Percentiles rank a stretch among this genome's conserved stretches.
These are phyloP conservation scores for Mangifera indica DNA, from an alignment of 345 rosid genomes.

Conservation along the genomic window DNA sequence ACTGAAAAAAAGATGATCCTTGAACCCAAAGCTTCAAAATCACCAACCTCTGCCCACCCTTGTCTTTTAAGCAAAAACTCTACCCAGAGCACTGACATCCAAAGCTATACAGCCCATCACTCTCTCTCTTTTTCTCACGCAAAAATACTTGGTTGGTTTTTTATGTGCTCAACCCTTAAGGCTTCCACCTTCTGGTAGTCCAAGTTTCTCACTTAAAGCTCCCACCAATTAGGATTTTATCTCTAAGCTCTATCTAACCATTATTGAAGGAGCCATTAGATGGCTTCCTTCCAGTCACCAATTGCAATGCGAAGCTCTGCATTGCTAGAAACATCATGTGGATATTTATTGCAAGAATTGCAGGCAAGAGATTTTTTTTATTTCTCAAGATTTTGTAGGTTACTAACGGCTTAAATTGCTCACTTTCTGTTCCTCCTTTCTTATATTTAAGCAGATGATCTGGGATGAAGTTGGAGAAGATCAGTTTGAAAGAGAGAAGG, in stretches of 20 bases:
- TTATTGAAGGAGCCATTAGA: slow-evolving; percentile 25
- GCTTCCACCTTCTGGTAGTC: slow-evolving; percentile 24
- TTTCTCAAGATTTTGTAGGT: slow-evolving; percentile 6
- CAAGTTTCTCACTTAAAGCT: slow-evolving; percentile 17
- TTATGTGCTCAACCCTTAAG: slow-evolving; percentile 28
- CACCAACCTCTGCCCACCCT: slow-evolving; percentile 68
- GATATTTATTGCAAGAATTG: slow-evolving; percentile 83
- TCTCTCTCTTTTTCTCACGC: slow-evolving; percentile 22
- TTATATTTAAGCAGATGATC: slow-evolving; percentile 60
- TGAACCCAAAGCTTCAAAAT: slow-evolving; percentile 66
- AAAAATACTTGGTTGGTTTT: slow-evolving; percentile 25
- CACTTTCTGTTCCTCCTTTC: slow-evolving; percentile 2
- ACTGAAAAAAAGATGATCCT: slow-evolving; percentile 31
- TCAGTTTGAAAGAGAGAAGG: slow-evolving; percentile 75
- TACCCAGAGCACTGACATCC: slow-evolving; percentile 46
- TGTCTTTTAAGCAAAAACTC: slow-evolving; percentile 66
- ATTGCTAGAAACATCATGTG: slow-evolving; percentile 70
- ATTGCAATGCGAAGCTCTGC: slow-evolving; percentile 62
- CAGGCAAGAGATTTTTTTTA: slow-evolving; percentile 51
- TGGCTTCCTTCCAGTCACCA: slow-evolving; percentile 74
- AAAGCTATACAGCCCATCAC: slow-evolving; percentile 30
- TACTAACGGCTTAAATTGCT: not conserved
- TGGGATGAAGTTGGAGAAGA: slow-evolving; percentile 98
- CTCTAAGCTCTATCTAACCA: not conserved
- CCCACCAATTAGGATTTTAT: slow-evolving; percentile 9